These are phyloP conservation scores for Nepenthes gracilis DNA, from an alignment of 148 eudicot species.

Conservation along the genomic window DNA sequence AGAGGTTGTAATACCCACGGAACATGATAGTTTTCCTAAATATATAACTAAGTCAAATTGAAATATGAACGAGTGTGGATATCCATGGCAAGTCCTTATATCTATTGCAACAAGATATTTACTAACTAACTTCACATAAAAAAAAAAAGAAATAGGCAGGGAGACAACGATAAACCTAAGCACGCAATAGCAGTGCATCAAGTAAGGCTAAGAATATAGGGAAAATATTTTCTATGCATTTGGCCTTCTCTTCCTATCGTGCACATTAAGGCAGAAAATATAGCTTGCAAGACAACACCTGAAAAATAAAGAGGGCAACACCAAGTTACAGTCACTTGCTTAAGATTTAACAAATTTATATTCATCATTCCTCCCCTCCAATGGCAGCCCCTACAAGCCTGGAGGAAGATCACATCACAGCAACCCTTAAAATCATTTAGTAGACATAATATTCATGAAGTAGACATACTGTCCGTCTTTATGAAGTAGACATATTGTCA, in stretches of 20 bases:
- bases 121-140: neutral
- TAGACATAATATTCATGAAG: too few relatives aligned
- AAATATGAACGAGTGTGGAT: too few relatives aligned
- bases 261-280: conserved; percentile 49
- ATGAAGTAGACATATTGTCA: too few relatives aligned
- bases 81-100: too few relatives aligned
- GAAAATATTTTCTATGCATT: conserved; percentile 32
- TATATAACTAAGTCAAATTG: too few relatives aligned
- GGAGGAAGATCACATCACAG: too few relatives aligned
- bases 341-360: too few relatives aligned
- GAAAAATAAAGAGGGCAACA: conserved; percentile 10
- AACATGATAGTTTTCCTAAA: too few relatives aligned
- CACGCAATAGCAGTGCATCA: conserved; percentile 72
- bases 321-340: neutral
- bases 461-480: too few relatives aligned
- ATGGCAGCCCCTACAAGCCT: neutral
- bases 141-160: neutral
- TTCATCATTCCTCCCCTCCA: neutral
- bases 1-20: too few relatives aligned
- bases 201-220: conserved; percentile 74
- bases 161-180: conserved; percentile 47
- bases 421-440: too few relatives aligned
- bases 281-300: conserved; percentile 78
- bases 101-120: neutral
- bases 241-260: conserved; percentile 35